Evolutionary conservation across 2,329 filamentous ascomycete genomes (phyloP).

Genomic region (Aspergillus sp.): DNA sequence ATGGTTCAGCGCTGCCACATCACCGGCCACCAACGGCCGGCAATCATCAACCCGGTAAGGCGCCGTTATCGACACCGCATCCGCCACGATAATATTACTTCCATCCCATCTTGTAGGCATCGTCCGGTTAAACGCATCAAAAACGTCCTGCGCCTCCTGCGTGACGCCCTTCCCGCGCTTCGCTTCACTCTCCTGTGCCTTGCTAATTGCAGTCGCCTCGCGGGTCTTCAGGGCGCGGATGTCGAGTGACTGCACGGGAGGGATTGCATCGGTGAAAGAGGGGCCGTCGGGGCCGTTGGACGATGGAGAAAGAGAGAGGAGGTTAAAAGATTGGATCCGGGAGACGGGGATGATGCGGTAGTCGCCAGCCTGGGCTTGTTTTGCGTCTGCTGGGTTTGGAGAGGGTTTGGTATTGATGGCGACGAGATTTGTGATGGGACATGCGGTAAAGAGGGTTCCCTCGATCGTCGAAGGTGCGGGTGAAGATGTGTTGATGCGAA

Average conservation of each 20-base stretch:
- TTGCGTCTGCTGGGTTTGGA: conserved; percentile 26
- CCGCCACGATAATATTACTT: conserved; percentile 53
- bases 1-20: conserved; percentile 36
- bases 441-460: conserved; percentile 57
- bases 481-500: conserved; percentile 52
- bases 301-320: conserved; percentile 39
- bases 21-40: conserved; percentile 33
- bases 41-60: conserved; percentile 55
- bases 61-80: conserved; percentile 52
- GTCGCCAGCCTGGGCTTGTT: conserved; percentile 42
- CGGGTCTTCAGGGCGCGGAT: conserved; percentile 48
- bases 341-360: conserved; percentile 57
- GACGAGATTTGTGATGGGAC: conserved; percentile 54
- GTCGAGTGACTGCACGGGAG: conserved; percentile 43
- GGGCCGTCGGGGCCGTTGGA: conserved; percentile 24
- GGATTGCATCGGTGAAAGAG: conserved; percentile 44
- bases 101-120: conserved; percentile 57
- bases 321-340: conserved; percentile 51
- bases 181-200: conserved; percentile 53
- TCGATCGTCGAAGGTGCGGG: conserved; percentile 48
- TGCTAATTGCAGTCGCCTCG: conserved; percentile 50
- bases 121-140: conserved; percentile 54
- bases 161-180: conserved; percentile 55
- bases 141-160: conserved; percentile 56
- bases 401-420: conserved; percentile 51